These are phyloP conservation scores for Lupinus albus DNA, from an alignment of 306 rosid species.

Conservation along the genomic window DNA sequence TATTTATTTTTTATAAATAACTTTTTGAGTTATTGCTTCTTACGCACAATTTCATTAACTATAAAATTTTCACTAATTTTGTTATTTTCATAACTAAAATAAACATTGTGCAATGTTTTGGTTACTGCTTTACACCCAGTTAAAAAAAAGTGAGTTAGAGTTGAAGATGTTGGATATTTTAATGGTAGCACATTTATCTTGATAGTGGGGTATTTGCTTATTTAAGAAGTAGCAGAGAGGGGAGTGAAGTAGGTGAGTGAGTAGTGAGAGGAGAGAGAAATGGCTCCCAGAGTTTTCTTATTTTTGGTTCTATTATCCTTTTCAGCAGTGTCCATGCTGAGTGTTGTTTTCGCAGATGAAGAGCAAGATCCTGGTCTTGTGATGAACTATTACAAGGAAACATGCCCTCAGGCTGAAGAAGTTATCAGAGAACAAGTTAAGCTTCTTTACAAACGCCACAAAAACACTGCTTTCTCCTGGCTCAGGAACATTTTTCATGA, in stretches of 20 bases:
- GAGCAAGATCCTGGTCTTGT: constrained; percentile 61
- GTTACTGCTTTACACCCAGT: too few relatives aligned
- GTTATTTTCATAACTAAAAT: too few relatives aligned
- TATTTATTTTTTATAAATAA: too few relatives aligned
- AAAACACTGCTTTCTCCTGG: constrained; percentile 99
- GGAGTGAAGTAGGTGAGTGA: constrained; percentile 28
- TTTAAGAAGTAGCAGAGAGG: constrained; percentile 49
- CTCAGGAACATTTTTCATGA: constrained; percentile 97
- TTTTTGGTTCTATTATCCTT: constrained; percentile 53
- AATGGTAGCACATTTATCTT: not conserved
- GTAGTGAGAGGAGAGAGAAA: constrained; percentile 33
- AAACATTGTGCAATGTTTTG: too few relatives aligned
- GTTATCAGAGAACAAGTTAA: constrained; percentile 82
- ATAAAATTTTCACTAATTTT: too few relatives aligned
- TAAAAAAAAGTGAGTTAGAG: too few relatives aligned
- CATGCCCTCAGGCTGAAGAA: constrained; percentile 99
- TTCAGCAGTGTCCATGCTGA: constrained; percentile 47
- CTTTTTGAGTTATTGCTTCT: too few relatives aligned
- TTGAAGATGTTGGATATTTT: too few relatives aligned
- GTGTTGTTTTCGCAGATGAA: constrained; percentile 47
- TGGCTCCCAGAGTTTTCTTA: constrained; percentile 60
- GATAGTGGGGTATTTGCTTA: constrained; percentile 40
- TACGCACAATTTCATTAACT: too few relatives aligned
- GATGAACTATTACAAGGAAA: constrained; percentile 81
- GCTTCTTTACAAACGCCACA: constrained; percentile 98